Base-by-base conservation (phyloP, 2,329 filamentous ascomycete species). In the Rutstroemia sp. region DNA sequence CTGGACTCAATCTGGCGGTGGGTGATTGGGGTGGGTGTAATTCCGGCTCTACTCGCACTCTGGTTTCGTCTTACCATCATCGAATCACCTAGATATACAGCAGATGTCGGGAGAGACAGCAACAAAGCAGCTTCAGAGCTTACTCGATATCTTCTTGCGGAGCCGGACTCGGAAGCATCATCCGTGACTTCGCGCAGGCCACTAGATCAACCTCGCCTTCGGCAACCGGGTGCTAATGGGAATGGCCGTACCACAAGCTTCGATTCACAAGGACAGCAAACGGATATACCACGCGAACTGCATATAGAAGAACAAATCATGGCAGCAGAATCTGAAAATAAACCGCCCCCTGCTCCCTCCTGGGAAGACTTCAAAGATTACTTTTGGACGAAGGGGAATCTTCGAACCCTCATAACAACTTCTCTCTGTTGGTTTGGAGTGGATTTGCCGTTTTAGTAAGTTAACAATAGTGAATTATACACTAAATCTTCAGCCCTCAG, bases 21-120 rank as follows among this genome's bases (percentile, higher is more conserved):
- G 64, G 81, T 87, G 30, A 80, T 86, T 59, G 84, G 82, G 1
- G 79, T 83, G 0, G 83, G 84, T 10, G 83, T 83, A 5, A 73
- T 86, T 0, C 84, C 84, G 0, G 83, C 82, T 6, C 71, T 82
- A 8, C 71, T 87, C 7, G 83, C 83, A 61, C 82, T 85, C 59
- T 73, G 84, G 36, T 86, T 87, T 63, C 80, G 83, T 17, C 83
- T 87, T 67, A 82, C 83, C 60, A 78, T 87, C 45, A 84, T 82
- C 39, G 84, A 87, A 67, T 83, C 80, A 56, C 82, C 82, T 4
- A 74, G 84, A 42, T 52, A 51, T 34, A 57, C 54, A 10, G 34
- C 40, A 23, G 48, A 52, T 23, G 48, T 57, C 1, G 54, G 21
- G 5, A 34, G 44, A 30, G 42, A 57, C 23, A 48, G 40, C 71